These are phyloP conservation scores for Xanthoconium separans DNA, from an alignment of 1,284 basidiomycete genomes.

Conservation along the genomic window DNA sequence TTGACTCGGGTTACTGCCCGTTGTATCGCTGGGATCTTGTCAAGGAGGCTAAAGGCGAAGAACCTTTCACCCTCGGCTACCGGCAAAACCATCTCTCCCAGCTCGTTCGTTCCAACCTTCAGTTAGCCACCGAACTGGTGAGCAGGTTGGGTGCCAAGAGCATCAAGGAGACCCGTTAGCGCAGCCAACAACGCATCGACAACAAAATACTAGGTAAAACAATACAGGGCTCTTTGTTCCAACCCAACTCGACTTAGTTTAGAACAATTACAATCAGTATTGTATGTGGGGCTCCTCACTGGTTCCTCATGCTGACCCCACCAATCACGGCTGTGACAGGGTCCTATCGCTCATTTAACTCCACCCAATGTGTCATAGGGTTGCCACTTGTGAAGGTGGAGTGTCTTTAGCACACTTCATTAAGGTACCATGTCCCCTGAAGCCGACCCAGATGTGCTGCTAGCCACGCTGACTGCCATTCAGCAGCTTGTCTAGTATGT, in stretches of 20 bases:
- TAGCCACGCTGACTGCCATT: background rate
- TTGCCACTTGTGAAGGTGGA: no score
- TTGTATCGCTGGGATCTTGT: constrained; percentile 97
- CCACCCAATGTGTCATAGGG: no score
- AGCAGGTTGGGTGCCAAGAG: constrained; percentile 76
- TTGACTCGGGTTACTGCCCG: constrained; percentile 98
- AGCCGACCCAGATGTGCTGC: background rate
- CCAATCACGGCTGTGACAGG: no score
- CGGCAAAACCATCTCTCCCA: constrained; percentile 95
- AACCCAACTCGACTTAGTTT: no score
- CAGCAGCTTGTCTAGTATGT: background rate
- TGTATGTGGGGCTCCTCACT: no score
- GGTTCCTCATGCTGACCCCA: no score
- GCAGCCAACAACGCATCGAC: constrained; percentile 32
- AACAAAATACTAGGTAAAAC: no score
- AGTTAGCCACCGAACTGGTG: constrained; percentile 83
- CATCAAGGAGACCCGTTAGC: constrained; percentile 81
- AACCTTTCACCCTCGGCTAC: constrained; percentile 94
- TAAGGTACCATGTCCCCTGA: background rate
- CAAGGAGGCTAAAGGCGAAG: constrained; percentile 71
- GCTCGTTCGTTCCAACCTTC: constrained; percentile 79
- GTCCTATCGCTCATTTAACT: no score
- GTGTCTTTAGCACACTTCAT: background rate
- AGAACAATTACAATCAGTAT: no score
- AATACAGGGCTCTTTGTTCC: no score